These are phyloP conservation scores for Neltuma alba DNA, from an alignment of 306 rosid species.

Conservation along the genomic window DNA sequence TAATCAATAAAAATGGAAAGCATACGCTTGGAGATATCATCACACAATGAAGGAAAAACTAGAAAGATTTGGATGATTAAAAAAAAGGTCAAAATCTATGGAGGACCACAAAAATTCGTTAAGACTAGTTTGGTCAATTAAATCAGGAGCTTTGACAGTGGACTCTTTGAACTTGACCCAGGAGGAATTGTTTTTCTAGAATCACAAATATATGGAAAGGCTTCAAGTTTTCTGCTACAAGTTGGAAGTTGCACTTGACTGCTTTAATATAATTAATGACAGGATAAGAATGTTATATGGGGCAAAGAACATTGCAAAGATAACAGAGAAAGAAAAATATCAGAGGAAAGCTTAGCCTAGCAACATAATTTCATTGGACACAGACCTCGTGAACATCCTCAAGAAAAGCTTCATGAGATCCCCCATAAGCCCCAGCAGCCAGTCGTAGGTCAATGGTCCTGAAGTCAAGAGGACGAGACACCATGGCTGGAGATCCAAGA, in stretches of 20 bases:
- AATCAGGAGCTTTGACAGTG: not conserved
- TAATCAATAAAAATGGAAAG: not conserved
- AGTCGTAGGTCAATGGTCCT: constrained; percentile 92
- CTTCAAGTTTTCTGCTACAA: not conserved
- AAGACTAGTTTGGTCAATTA: constrained; percentile 5
- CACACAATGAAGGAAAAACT: not conserved
- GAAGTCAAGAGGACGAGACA: constrained; percentile 92
- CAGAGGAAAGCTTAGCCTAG: constrained; percentile 2
- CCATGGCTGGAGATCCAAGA: constrained; percentile 96
- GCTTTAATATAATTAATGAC: not conserved
- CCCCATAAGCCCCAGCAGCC: constrained; percentile 88
- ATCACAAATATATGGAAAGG: not conserved
- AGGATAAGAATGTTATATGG: not conserved
- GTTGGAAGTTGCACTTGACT: constrained; percentile 1
- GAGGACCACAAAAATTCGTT: not conserved
- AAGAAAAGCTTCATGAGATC: constrained; percentile 85
- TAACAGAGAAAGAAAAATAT: not conserved
- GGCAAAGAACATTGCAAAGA: not conserved
- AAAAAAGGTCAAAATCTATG: not conserved
- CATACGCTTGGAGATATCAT: not conserved
- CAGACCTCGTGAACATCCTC: constrained; percentile 95
- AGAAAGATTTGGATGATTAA: not conserved
- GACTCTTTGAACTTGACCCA: not conserved
- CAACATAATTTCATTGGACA: constrained; percentile 34
- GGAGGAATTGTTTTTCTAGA: not conserved